These are phyloP conservation scores for Chlamydomonas applanata DNA, from an alignment of 139 green algal species.

Conservation along the genomic window DNA sequence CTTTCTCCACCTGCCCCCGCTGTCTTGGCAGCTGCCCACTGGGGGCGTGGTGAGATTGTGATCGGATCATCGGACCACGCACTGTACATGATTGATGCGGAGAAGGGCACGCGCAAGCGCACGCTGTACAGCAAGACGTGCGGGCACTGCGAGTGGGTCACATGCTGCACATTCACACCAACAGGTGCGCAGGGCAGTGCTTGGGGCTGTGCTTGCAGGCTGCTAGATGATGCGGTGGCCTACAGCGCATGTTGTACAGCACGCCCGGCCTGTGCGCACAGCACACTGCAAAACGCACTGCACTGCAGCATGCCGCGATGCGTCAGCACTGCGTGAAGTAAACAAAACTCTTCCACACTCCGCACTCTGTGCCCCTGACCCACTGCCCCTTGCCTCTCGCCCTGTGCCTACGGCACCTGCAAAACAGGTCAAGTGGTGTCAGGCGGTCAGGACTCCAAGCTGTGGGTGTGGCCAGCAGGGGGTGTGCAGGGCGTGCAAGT, in stretches of 20 bases:
- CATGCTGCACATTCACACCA: constrained; percentile 7
- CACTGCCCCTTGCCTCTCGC: too few relatives aligned
- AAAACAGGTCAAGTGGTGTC: constrained; percentile 57
- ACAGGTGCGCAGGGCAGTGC: constrained; percentile 3
- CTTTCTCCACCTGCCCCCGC: too few relatives aligned
- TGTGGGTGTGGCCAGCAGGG: constrained; percentile 67
- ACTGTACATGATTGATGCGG: constrained; percentile 58
- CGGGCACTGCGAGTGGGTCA: constrained; percentile 73
- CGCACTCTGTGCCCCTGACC: too few relatives aligned
- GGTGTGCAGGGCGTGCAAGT: constrained; percentile 26
- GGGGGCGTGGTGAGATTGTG: constrained; percentile 42
- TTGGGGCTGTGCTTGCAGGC: background rate
- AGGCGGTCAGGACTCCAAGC: constrained; percentile 68
- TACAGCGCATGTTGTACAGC: too few relatives aligned
- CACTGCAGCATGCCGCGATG: too few relatives aligned
- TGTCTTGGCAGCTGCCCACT: too few relatives aligned
- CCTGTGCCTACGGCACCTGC: too few relatives aligned
- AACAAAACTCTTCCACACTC: too few relatives aligned
- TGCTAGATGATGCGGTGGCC: too few relatives aligned
- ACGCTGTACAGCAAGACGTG: constrained; percentile 66
- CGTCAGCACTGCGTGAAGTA: too few relatives aligned
- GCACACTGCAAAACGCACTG: too few relatives aligned
- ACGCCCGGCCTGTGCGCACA: too few relatives aligned
- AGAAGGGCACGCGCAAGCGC: constrained; percentile 28
- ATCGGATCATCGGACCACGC: constrained; percentile 70